Evolutionary conservation across 2,329 filamentous ascomycete genomes (phyloP).

Genomic region (Sporothrix globosa): DNA sequence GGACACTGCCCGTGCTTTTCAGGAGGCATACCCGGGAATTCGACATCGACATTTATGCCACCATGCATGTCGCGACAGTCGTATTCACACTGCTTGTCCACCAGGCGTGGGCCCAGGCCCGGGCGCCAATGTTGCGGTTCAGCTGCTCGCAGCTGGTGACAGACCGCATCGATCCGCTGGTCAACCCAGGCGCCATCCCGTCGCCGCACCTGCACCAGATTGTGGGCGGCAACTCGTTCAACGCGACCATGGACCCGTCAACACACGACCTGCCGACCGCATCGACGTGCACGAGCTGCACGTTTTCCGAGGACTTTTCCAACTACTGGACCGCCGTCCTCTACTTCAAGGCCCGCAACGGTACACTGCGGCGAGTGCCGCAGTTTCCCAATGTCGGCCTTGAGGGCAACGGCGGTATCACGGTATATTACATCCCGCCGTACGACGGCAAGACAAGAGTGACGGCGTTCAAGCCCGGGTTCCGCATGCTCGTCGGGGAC

Average conservation of each 20-base stretch:
- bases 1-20: not conserved
- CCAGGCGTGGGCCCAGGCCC: conserved; percentile 42
- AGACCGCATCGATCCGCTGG: conserved; percentile 52
- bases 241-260: conserved; percentile 49
- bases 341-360: conserved; percentile 40
- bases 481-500: conserved; percentile 16
- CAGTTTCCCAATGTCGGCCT: conserved; percentile 30
- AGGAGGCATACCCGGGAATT: not conserved
- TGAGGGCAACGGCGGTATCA: conserved; percentile 38
- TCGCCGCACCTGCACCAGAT: conserved; percentile 54
- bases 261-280: conserved; percentile 43
- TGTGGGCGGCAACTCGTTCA: conserved; percentile 52
- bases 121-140: conserved; percentile 48
- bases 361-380: conserved; percentile 39
- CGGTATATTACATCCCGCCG: conserved; percentile 49
- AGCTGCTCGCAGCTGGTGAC: conserved; percentile 54
- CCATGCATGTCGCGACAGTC: not conserved
- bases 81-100: conserved; percentile 39
- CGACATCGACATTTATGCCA: not conserved
- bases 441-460: conserved; percentile 42
- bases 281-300: conserved; percentile 43
- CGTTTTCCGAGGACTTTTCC: conserved; percentile 44
- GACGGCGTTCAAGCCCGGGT: conserved; percentile 13
- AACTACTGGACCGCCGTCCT: conserved; percentile 45
- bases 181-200: conserved; percentile 51